These are phyloP conservation scores for Zymoseptoria ardabiliae DNA, from an alignment of 2,329 filamentous ascomycete genomes.

Conservation along the genomic window DNA sequence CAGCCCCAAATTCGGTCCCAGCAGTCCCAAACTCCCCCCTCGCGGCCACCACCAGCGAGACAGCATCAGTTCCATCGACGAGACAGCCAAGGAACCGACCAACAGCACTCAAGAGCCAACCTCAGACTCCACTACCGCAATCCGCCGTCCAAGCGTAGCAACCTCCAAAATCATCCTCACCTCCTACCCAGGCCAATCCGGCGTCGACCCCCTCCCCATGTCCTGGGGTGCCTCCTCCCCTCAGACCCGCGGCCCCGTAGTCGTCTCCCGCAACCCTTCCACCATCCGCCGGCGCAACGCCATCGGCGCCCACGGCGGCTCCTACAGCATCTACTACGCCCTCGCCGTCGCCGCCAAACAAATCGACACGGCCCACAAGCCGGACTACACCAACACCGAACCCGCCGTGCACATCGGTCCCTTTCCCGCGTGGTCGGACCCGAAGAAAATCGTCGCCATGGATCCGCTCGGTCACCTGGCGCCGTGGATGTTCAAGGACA, in stretches of 20 bases:
- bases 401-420: slow-evolving; percentile 84
- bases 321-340: slow-evolving; percentile 92
- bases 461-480: slow-evolving; percentile 86
- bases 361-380: slow-evolving; percentile 71
- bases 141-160: slow-evolving; percentile 34
- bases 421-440: slow-evolving; percentile 81
- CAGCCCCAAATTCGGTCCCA: slow-evolving; percentile 17
- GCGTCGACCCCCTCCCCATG: slow-evolving; percentile 84
- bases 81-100: slow-evolving; percentile 10
- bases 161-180: slow-evolving; percentile 61
- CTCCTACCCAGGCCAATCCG: slow-evolving; percentile 89
- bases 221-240: slow-evolving; percentile 79
- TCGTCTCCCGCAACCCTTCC: slow-evolving; percentile 68
- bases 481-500: slow-evolving; percentile 74
- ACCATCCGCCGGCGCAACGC: slow-evolving; percentile 75
- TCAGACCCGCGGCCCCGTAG: slow-evolving; percentile 70
- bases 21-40: slow-evolving; percentile 18
- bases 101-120: slow-evolving; percentile 10
- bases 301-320: slow-evolving; percentile 72
- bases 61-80: slow-evolving; percentile 21
- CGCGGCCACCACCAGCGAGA: slow-evolving; percentile 18
- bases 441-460: slow-evolving; percentile 95
- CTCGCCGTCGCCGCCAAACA: slow-evolving; percentile 88
- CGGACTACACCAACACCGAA: slow-evolving; percentile 77
- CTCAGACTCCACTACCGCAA: slow-evolving; percentile 16